Percentiles rank a stretch among this genome's conserved stretches.
Conservation (phyloP, 1,284 basidiomycete species). For the Ceratobasidium papillatum region DNA sequence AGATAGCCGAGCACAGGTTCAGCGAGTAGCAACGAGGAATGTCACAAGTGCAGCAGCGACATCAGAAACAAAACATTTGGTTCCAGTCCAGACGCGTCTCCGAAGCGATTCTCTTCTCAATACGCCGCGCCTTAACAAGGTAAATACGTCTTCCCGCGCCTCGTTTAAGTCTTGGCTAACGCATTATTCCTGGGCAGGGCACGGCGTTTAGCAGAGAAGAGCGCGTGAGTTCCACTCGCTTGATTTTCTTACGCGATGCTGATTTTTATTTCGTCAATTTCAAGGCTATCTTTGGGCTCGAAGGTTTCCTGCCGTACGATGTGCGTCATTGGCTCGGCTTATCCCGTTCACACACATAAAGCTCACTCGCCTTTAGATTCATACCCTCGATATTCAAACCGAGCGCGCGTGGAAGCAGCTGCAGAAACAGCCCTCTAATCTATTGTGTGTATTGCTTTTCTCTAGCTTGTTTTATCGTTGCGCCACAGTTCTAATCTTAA, state of each 20-base stretch:
- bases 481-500: constrained; percentile 51
- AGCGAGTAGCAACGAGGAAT: constrained; percentile 10
- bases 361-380: constrained; percentile 11
- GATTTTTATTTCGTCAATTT: background rate
- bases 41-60: constrained; percentile 37
- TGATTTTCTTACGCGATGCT: constrained; percentile 3
- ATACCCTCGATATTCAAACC: constrained; percentile 35
- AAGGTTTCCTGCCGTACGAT: constrained; percentile 62
- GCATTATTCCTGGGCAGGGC: constrained; percentile 49
- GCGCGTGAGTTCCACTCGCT: constrained; percentile 48
- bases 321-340: constrained; percentile 50
- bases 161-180: background rate
- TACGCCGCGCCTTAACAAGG: constrained; percentile 50
- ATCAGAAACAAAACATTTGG: constrained; percentile 39
- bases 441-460: constrained; percentile 15
- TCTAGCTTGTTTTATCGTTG: background rate
- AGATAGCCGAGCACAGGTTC: constrained; percentile 14
- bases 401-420: constrained; percentile 33
- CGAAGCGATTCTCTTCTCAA: constrained; percentile 51
- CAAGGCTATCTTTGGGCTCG: constrained; percentile 54
- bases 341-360: background rate
- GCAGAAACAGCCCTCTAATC: constrained; percentile 36
- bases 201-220: constrained; percentile 57
- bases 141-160: constrained; percentile 18
- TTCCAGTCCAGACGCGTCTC: constrained; percentile 44